Evolutionary conservation across 768 basidiomycete species (phyloP), one percentile per base, ranked within the genome.

Genomic region (Kwoniella shandongensis): DNA sequence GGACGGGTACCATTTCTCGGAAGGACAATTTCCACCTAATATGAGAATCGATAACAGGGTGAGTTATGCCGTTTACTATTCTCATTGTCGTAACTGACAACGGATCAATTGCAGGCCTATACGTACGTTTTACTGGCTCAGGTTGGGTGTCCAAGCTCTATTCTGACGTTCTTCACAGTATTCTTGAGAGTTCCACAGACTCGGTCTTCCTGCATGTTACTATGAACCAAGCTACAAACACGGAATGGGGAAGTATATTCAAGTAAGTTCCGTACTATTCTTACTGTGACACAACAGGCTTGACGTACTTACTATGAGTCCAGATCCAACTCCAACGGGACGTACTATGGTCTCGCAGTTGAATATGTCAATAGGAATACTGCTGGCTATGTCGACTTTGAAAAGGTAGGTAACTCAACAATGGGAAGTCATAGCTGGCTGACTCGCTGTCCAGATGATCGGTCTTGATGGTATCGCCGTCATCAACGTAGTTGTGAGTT

Each of bases 321-420:
- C 59, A 94, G 94, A 77, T 96, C 93, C 26, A 98, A 99, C 76
- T 97, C 88, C 27, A 99, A 99, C 67, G 96, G 96, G 35, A 99
- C 96, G 0, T 97, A 96, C 80, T 99, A 91, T 73, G 86, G 88
- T 20, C 74, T 92, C 11, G 89, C 92, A 0, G 69, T 89, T 36
- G 87, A 89, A 65, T 82, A 91, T 66, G 96, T 89, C 53, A 98
- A 98, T 75, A 83, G 96, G n/a, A 87, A 99, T 72, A 79, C 83
- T 0, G 72, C 79, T 0, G 96, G 96, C 4, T 98, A 83, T 69
- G 93, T 91, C 29, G 94, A 99, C 75, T 99, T 98, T 65, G 96
- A 99, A 79, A 99, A 98, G 54, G 48, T 39, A 2, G 26, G 45
- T 59, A 23, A n/a, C n/a, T n/a, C n/a, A n/a, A n/a, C 23, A 10